Conservation (phyloP, 768 basidiomycete genomes). For the Suillus americanus region DNA sequence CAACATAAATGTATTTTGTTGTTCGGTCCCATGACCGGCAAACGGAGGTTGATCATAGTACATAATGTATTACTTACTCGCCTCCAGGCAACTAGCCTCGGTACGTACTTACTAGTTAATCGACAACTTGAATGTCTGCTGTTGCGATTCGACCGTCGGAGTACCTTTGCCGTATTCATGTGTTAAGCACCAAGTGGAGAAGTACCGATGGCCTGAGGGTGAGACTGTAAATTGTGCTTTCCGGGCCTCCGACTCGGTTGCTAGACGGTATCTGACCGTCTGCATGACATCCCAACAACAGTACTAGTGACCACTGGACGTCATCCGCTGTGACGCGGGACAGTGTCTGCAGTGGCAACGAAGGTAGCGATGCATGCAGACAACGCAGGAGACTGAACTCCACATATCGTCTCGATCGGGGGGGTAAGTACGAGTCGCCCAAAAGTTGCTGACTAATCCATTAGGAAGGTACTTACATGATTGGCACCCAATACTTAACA, state of each 20-base stretch:
- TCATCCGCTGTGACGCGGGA: background rate
- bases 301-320: background rate
- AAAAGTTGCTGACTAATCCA: background rate
- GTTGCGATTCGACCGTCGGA: background rate
- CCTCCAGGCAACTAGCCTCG: background rate
- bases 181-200: background rate
- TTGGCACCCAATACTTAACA: no score
- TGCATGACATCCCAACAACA: no score
- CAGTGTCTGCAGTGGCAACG: background rate
- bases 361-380: background rate
- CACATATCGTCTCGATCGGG: background rate
- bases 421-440: background rate
- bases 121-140: background rate
- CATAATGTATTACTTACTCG: no score
- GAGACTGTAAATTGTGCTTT: background rate
- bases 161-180: background rate
- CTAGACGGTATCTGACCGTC: no score
- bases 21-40: background rate
- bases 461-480: background rate
- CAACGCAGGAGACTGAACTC: background rate
- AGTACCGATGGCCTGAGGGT: background rate
- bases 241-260: background rate
- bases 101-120: background rate
- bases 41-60: background rate
- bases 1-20: background rate